These are phyloP conservation scores for Mycosarcoma maydis DNA, from an alignment of 1,284 basidiomycete genomes.

Conservation along the genomic window DNA sequence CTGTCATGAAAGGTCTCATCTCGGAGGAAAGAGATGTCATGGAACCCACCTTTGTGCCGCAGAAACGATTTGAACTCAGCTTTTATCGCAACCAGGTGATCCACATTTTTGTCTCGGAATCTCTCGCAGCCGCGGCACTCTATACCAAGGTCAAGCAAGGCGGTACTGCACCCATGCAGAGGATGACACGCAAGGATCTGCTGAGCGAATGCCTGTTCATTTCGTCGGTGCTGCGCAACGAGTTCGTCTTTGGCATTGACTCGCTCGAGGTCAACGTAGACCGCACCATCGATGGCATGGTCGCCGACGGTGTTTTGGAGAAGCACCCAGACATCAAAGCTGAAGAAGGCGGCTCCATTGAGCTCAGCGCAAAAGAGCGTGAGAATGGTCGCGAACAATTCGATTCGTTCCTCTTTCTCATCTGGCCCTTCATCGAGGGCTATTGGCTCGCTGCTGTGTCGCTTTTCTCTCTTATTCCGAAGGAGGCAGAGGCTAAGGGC, in stretches of 20 bases:
- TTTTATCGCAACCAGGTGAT: constrained; percentile 68
- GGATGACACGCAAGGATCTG: constrained; percentile 58
- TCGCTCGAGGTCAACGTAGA: constrained; percentile 64
- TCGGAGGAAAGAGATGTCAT: constrained; percentile 64
- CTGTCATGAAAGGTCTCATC: constrained; percentile 66
- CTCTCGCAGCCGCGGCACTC: constrained; percentile 56
- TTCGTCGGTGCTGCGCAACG: constrained; percentile 65
- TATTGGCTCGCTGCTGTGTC: constrained; percentile 68
- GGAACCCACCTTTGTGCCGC: constrained; percentile 66
- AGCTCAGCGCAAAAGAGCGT: constrained; percentile 54
- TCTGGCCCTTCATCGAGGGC: constrained; percentile 63
- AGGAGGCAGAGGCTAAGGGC: constrained; percentile 17
- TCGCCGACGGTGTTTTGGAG: constrained; percentile 35
- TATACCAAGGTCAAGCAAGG: constrained; percentile 68
- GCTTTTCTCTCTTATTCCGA: constrained; percentile 63
- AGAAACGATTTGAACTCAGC: constrained; percentile 66
- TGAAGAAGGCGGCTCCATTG: constrained; percentile 42
- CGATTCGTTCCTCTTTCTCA: constrained; percentile 61
- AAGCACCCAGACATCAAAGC: constrained; percentile 27
- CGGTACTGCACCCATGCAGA: constrained; percentile 61
- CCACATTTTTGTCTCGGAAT: constrained; percentile 62
- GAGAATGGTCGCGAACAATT: constrained; percentile 64
- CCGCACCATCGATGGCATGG: constrained; percentile 53
- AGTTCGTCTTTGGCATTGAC: constrained; percentile 67
- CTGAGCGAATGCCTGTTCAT: constrained; percentile 62